phyloP scores from a whole-genome alignment of 2,329 filamentous ascomycete genomes.

The Bimuria novae-zelandiae region DNA sequence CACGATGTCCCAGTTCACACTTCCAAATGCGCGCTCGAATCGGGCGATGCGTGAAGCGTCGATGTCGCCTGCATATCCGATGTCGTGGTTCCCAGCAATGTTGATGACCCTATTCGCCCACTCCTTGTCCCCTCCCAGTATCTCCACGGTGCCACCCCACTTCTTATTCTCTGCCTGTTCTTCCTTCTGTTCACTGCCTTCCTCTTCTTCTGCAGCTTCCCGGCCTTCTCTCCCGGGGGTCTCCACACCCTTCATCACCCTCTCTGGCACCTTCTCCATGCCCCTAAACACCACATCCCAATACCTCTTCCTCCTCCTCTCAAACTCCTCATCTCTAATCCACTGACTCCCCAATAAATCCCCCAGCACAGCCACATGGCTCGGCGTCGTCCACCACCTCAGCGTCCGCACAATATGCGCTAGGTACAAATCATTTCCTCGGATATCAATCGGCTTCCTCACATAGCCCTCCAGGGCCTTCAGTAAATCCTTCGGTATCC shows the following conservation, averaged over 20 bases:
- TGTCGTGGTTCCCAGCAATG: constrained; percentile 92
- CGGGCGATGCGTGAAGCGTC: constrained; percentile 73
- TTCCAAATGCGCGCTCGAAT: constrained; percentile 85
- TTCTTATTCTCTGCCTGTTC: constrained; percentile 16
- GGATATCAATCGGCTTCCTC: constrained; percentile 82
- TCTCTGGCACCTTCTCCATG: constrained; percentile 63
- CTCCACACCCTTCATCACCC: constrained; percentile 22
- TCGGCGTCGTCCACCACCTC: constrained; percentile 82
- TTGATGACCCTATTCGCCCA: constrained; percentile 87
- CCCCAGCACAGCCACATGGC: constrained; percentile 85
- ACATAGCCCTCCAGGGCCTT: constrained; percentile 64
- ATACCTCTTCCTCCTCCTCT: constrained; percentile 70
- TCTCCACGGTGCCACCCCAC: constrained; percentile 40
- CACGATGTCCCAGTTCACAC: constrained; percentile 85
- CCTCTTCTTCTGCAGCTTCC: constrained; percentile 18
- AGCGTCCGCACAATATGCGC: constrained; percentile 88
- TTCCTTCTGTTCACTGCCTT: constrained; percentile 11
- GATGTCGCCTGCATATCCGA: constrained; percentile 93
- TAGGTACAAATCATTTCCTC: constrained; percentile 94
- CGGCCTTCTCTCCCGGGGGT: not conserved
- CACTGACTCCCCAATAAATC: constrained; percentile 95
- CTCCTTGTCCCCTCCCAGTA: constrained; percentile 51
- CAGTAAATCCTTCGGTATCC: constrained; percentile 64
- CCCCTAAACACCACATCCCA: constrained; percentile 81
- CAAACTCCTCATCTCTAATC: constrained; percentile 86